Conservation (phyloP, 306 rosid species). For the Rubus idaeus region DNA sequence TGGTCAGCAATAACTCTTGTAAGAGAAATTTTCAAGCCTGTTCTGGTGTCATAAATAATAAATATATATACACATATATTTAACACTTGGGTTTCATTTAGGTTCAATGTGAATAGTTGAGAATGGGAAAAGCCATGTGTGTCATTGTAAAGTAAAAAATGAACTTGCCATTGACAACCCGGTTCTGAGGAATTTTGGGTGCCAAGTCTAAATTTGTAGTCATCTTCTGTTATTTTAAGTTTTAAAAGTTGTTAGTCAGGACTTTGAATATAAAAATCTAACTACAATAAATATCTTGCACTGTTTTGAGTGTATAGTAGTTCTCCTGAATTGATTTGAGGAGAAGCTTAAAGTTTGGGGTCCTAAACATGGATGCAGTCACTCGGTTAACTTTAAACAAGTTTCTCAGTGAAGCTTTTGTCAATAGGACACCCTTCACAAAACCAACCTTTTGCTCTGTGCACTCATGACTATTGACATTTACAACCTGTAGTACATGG, state of each 20-base stretch:
- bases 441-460: background rate
- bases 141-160: background rate
- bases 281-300: background rate
- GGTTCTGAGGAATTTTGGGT: background rate
- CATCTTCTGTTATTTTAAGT: background rate
- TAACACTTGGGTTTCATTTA: background rate
- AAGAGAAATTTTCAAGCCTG: background rate
- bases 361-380: background rate
- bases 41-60: conserved; percentile 22
- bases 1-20: background rate
- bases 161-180: background rate
- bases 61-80: background rate
- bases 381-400: background rate
- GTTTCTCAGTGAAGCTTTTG: background rate
- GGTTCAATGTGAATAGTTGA: background rate
- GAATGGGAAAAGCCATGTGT: background rate
- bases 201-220: background rate
- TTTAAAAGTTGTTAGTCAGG: background rate
- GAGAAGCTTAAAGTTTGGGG: background rate
- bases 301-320: background rate
- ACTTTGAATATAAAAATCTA: background rate
- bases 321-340: background rate
- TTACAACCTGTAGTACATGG: background rate
- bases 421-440: background rate
- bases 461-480: background rate